Evolutionary conservation across 1,284 basidiomycete species (phyloP).

Genomic region (Golubevia pallescens): DNA sequence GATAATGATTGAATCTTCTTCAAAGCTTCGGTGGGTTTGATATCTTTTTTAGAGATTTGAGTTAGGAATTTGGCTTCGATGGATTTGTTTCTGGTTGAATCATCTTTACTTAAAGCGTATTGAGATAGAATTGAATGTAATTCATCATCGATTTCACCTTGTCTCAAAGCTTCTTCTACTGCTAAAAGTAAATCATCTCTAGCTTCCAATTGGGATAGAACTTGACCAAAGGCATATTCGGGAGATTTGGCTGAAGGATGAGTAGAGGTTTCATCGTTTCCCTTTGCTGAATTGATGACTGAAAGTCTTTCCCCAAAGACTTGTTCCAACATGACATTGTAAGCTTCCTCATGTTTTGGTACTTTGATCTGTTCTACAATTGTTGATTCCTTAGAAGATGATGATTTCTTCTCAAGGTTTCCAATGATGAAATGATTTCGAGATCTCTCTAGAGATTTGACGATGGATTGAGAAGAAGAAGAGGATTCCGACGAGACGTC

Average conservation of each 20-base stretch:
- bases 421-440: no score
- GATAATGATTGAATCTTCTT: slow-evolving; percentile 40
- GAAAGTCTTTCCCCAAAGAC: slow-evolving; percentile 83
- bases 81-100: slow-evolving; percentile 66
- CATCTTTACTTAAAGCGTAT: slow-evolving; percentile 68
- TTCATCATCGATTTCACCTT: slow-evolving; percentile 66
- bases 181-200: slow-evolving; percentile 73
- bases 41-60: no score
- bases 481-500: slow-evolving; percentile 67
- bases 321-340: slow-evolving; percentile 84
- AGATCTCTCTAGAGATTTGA: no score
- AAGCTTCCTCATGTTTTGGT: slow-evolving; percentile 87
- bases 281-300: slow-evolving; percentile 72
- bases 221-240: slow-evolving; percentile 90
- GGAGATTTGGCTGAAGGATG: slow-evolving; percentile 76
- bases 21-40: slow-evolving; percentile 16
- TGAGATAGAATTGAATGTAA: slow-evolving; percentile 74
- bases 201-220: slow-evolving; percentile 79
- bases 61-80: slow-evolving; percentile 13
- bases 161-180: slow-evolving; percentile 70
- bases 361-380: slow-evolving; percentile 58
- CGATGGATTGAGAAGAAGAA: slow-evolving; percentile 68
- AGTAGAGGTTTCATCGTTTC: slow-evolving; percentile 25
- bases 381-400: slow-evolving; percentile 7
- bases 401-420: no score